A percentile compares a stretch with the other conserved stretches of the same genome.
Evolutionary conservation across 768 basidiomycete species (phyloP).

Genomic region (Asterophora parasitica): DNA sequence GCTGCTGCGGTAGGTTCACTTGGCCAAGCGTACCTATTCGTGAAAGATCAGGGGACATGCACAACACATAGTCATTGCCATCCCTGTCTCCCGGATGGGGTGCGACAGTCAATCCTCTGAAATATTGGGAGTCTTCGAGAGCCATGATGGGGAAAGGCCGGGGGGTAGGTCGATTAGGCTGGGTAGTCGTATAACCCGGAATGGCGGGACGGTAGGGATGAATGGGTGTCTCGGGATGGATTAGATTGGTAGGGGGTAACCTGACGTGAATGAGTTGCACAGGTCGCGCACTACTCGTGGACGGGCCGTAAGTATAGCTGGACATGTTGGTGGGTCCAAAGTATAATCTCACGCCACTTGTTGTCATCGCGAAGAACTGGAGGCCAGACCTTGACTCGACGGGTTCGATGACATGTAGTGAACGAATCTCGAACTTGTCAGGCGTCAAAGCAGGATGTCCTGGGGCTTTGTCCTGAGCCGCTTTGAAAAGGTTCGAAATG

Average conservation of each 20-base stretch:
- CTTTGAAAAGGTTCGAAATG: constrained; percentile 67
- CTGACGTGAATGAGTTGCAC: constrained; percentile 77
- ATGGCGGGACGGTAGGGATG: constrained; percentile 43
- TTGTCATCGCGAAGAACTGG: constrained; percentile 78
- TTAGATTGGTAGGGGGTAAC: constrained; percentile 67
- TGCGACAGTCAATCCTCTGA: constrained; percentile 61
- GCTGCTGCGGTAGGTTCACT: constrained; percentile 37
- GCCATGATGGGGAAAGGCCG: constrained; percentile 56
- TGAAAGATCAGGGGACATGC: constrained; percentile 71
- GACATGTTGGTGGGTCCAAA: constrained; percentile 57
- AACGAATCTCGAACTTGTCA: constrained; percentile 64
- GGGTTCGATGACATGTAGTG: constrained; percentile 63
- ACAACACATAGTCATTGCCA: constrained; percentile 70
- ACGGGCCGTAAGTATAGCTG: constrained; percentile 44
- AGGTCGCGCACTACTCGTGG: constrained; percentile 29
- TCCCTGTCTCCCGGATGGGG: constrained; percentile 74
- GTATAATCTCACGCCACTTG: constrained; percentile 81
- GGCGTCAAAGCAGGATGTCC: constrained; percentile 69
- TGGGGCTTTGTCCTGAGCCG: constrained; percentile 77
- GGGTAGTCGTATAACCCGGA: constrained; percentile 45
- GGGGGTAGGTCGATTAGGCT: constrained; percentile 40
- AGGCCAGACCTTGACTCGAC: constrained; percentile 64
- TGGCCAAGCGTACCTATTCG: constrained; percentile 69
- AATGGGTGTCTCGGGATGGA: constrained; percentile 70
- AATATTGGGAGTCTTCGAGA: constrained; percentile 61